These are phyloP conservation scores for Avena eriantha DNA, from an alignment of 176 grass and related monocot species.

Conservation along the genomic window DNA sequence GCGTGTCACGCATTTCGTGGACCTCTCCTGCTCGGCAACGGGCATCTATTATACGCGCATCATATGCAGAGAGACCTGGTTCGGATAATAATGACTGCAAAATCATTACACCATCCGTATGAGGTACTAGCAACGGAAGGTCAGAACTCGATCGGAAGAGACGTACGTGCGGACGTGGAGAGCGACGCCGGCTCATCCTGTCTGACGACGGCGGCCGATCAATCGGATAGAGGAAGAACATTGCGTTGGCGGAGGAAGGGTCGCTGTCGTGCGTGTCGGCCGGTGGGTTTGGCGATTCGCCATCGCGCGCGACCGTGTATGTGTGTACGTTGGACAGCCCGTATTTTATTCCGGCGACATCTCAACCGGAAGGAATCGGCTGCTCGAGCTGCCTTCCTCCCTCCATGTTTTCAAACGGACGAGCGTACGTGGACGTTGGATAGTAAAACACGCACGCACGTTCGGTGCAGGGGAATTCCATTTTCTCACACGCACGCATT, in stretches of 20 bases:
- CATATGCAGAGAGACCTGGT: neutral
- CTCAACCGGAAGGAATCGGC: conserved; percentile 25
- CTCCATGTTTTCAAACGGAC: neutral
- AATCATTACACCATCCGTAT: neutral
- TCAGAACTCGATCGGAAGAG: neutral
- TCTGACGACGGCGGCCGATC: neutral
- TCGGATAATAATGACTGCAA: neutral
- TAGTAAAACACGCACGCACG: too few relatives aligned
- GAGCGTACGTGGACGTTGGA: neutral
- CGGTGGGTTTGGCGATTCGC: neutral
- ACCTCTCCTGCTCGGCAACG: neutral
- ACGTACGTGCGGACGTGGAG: neutral
- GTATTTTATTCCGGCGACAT: conserved; percentile 21
- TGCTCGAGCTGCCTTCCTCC: neutral
- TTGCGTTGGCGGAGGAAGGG: neutral
- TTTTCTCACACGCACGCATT: too few relatives aligned
- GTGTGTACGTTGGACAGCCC: neutral
- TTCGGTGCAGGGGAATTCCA: too few relatives aligned
- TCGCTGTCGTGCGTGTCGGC: conserved; percentile 39
- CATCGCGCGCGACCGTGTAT: neutral
- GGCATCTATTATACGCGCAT: neutral
- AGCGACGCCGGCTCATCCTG: neutral
- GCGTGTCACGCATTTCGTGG: neutral
- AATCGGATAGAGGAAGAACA: neutral
- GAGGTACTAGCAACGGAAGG: neutral